These are phyloP conservation scores for Diaporthe citri DNA, from an alignment of 2,329 filamentous ascomycete genomes.

Conservation along the genomic window DNA sequence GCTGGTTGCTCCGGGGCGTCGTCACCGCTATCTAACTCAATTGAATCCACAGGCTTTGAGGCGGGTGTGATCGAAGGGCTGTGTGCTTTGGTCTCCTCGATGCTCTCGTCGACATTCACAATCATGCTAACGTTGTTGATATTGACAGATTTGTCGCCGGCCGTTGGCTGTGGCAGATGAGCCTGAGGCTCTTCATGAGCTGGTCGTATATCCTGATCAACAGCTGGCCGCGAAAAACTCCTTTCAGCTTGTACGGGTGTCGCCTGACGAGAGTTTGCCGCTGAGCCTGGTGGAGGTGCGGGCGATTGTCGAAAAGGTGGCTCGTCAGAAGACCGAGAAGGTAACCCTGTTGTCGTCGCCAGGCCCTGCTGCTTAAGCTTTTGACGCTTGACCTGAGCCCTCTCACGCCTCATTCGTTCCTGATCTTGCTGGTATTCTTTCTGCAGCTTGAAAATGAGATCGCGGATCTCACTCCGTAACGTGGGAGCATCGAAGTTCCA, in stretches of 20 bases:
- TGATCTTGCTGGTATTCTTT: constrained; percentile 64
- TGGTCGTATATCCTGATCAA: not conserved
- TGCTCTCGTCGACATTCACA: constrained; percentile 34
- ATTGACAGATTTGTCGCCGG: not conserved
- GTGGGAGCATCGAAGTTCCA: constrained; percentile 69
- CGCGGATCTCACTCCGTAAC: constrained; percentile 75
- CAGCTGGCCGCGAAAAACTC: not conserved
- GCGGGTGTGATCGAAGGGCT: not conserved
- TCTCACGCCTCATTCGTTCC: constrained; percentile 53
- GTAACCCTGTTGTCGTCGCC: not conserved
- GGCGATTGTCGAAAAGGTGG: not conserved
- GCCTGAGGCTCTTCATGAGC: not conserved
- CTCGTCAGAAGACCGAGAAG: not conserved
- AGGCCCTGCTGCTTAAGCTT: constrained; percentile 9
- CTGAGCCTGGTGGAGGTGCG: not conserved
- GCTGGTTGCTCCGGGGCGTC: not conserved
- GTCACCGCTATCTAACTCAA: constrained; percentile 3
- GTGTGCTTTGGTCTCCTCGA: constrained; percentile 3
- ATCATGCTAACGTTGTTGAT: constrained; percentile 36
- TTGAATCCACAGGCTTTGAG: not conserved
- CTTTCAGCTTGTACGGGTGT: constrained; percentile 9
- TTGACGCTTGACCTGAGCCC: constrained; percentile 43
- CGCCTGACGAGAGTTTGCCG: not conserved
- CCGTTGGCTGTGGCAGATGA: not conserved
- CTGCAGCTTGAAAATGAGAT: constrained; percentile 74